These are phyloP conservation scores for Pisolithus thermaeus DNA, from an alignment of 1,284 basidiomycete genomes.

Conservation along the genomic window DNA sequence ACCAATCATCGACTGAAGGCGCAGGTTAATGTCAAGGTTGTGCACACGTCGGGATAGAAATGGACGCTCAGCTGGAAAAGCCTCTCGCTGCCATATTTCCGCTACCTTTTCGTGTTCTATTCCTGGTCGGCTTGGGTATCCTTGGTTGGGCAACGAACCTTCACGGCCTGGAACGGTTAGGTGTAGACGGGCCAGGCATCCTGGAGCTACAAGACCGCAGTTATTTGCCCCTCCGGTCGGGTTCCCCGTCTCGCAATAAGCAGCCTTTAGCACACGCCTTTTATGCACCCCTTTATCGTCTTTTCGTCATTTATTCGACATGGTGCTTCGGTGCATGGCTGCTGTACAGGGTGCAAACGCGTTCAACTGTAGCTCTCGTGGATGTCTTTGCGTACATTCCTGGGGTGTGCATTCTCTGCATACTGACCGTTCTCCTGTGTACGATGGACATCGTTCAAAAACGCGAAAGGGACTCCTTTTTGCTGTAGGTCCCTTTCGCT, in stretches of 20 bases:
- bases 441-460: constrained; percentile 66
- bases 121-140: constrained; percentile 65
- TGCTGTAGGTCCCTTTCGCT: constrained; percentile 49
- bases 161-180: constrained; percentile 71
- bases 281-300: constrained; percentile 63
- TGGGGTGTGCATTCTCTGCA: constrained; percentile 56
- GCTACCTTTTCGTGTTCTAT: constrained; percentile 76
- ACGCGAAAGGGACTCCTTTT: constrained; percentile 67
- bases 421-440: constrained; percentile 53
- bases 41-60: constrained; percentile 13
- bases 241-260: constrained; percentile 25
- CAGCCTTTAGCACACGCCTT: constrained; percentile 21
- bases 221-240: constrained; percentile 22
- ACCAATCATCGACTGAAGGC: not conserved
- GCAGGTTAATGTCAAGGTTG: constrained; percentile 11
- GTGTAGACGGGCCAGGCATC: constrained; percentile 66
- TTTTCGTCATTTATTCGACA: constrained; percentile 53
- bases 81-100: constrained; percentile 63
- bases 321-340: constrained; percentile 65
- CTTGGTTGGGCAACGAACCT: constrained; percentile 84
- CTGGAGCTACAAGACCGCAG: constrained; percentile 51
- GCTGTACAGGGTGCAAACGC: constrained; percentile 55
- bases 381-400: constrained; percentile 76
- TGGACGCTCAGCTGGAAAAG: constrained; percentile 35
- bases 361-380: constrained; percentile 51